Evolutionary conservation across 768 basidiomycete genomes (phyloP).

Genomic region (Chalciporus piperatus): DNA sequence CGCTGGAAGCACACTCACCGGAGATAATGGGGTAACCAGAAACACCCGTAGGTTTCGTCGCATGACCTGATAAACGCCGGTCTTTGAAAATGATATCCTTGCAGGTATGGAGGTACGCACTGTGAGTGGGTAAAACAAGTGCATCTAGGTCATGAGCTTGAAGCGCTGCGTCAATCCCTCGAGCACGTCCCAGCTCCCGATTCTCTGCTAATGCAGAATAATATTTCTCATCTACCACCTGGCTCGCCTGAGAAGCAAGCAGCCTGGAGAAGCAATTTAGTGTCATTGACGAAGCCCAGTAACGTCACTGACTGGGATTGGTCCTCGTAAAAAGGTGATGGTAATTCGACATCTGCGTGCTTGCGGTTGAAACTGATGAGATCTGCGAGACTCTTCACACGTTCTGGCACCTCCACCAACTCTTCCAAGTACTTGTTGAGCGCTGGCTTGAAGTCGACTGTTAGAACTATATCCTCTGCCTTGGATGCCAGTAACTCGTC

Average conservation of each 20-base stretch:
- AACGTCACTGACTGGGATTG: slow-evolving; percentile 33
- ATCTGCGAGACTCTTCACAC: slow-evolving; percentile 55
- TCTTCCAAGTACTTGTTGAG: slow-evolving; percentile 44
- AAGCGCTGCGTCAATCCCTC: slow-evolving; percentile 54
- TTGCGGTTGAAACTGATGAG: slow-evolving; percentile 56
- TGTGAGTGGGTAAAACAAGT: slow-evolving; percentile 45
- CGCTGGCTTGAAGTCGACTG: slow-evolving; percentile 56
- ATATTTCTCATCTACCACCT: slow-evolving; percentile 40
- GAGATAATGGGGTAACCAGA: slow-evolving; percentile 68
- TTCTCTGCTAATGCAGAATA: slow-evolving; percentile 45
- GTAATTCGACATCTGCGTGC: slow-evolving; percentile 47
- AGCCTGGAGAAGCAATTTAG: slow-evolving; percentile 17
- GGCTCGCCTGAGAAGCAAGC: slow-evolving; percentile 24
- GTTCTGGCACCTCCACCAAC: slow-evolving; percentile 54
- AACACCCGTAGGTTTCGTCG: slow-evolving; percentile 43
- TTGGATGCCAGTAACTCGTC: slow-evolving; percentile 44
- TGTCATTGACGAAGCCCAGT: background rate
- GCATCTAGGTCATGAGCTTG: slow-evolving; percentile 49
- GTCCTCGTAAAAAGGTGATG: slow-evolving; percentile 33
- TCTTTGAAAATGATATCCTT: background rate
- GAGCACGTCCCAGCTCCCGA: slow-evolving; percentile 46
- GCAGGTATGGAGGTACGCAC: slow-evolving; percentile 15
- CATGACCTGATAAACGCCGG: slow-evolving; percentile 17
- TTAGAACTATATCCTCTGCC: slow-evolving; percentile 54
- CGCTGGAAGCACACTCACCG: slow-evolving; percentile 35